Evolutionary conservation across 768 basidiomycete species (phyloP).

Genomic region (Tulasnella sp.): DNA sequence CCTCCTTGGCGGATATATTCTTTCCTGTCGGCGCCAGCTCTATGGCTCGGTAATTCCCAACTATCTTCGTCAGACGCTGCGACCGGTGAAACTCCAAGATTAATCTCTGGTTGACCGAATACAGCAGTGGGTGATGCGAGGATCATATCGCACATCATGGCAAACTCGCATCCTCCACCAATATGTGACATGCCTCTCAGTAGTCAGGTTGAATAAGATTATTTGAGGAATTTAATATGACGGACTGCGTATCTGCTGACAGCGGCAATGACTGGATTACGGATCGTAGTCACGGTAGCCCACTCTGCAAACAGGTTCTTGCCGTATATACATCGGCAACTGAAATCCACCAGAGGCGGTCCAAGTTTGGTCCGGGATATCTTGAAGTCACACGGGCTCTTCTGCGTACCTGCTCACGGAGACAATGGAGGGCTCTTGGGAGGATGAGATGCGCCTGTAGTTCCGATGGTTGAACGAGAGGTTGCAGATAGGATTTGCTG

Average conservation of each 20-base stretch:
- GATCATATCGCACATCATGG: conserved; percentile 40
- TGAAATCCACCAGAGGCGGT: conserved; percentile 9
- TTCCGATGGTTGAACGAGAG: conserved; percentile 11
- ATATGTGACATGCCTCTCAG: conserved; percentile 26
- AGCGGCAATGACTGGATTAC: conserved; percentile 40
- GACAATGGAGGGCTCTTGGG: conserved; percentile 13
- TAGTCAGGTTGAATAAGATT: not conserved
- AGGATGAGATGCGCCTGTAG: conserved; percentile 15
- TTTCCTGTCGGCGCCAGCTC: conserved; percentile 45
- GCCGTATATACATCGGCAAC: conserved; percentile 69
- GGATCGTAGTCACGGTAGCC: conserved; percentile 35
- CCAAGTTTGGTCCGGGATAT: conserved; percentile 16
- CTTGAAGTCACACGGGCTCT: not conserved
- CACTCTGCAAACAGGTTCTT: conserved; percentile 75
- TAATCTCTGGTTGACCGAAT: conserved; percentile 42
- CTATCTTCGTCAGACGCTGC: conserved; percentile 35
- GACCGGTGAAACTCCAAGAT: conserved; percentile 38
- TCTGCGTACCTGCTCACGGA: not conserved
- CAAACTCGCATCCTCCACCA: conserved; percentile 41
- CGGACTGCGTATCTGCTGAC: conserved; percentile 38
- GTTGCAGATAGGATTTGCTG: not conserved
- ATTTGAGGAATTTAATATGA: not conserved
- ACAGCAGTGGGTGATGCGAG: conserved; percentile 34
- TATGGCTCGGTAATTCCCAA: conserved; percentile 44
- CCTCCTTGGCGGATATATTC: conserved; percentile 37